Conservation (phyloP, 2,329 filamentous ascomycete genomes). For the Trichophaea hybrida region DNA sequence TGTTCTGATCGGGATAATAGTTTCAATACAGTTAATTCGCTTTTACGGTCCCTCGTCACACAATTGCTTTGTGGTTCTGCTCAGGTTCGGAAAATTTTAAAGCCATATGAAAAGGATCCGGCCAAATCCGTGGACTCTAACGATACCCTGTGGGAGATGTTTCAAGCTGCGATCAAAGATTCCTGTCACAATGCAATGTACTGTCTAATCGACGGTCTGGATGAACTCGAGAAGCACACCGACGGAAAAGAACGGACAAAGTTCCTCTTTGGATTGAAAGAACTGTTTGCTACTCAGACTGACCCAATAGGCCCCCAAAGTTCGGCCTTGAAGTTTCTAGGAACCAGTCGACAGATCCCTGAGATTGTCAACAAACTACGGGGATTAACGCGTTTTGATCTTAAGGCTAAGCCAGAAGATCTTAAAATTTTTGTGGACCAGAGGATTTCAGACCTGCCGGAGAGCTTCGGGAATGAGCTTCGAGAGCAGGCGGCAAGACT, state of each 20-base stretch:
- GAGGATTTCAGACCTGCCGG: background rate
- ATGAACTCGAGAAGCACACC: background rate
- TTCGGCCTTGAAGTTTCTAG: background rate
- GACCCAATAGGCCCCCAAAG: background rate
- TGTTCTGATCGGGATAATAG: background rate
- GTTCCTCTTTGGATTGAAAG: background rate
- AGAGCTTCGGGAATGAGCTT: too few species aligned
- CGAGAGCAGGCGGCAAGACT: too few species aligned
- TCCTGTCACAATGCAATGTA: background rate
- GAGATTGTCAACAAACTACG: background rate
- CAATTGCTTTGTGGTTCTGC: background rate
- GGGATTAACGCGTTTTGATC: background rate
- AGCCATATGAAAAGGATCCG: background rate
- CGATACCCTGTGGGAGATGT: background rate
- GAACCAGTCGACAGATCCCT: background rate
- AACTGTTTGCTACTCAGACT: background rate
- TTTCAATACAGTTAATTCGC: background rate
- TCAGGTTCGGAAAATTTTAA: background rate
- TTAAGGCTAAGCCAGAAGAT: background rate
- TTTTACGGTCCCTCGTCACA: background rate
- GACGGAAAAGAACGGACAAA: background rate
- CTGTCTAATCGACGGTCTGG: background rate
- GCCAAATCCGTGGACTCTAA: background rate
- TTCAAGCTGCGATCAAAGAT: background rate
- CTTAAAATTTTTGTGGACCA: background rate